Evolutionary conservation across 345 rosid species (phyloP).

Genomic region (Melastoma malabathricum): DNA sequence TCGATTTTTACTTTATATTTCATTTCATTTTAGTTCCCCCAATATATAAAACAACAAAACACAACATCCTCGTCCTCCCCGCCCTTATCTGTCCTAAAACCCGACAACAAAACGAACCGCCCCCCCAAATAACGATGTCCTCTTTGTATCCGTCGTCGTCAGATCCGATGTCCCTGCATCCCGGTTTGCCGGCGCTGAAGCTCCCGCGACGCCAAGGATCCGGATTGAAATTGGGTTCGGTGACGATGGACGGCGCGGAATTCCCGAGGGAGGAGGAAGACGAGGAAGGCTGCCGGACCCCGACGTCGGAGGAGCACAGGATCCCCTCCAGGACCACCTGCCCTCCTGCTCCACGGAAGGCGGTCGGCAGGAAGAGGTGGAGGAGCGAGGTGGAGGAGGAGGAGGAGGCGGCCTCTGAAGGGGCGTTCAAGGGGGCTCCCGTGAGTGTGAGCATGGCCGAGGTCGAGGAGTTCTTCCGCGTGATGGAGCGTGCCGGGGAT

Average conservation of each 20-base stretch:
- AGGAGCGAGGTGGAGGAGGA: background rate
- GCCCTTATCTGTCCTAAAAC: no score
- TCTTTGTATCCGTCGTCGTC: constrained; percentile 17
- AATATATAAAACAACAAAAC: no score
- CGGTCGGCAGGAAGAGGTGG: constrained; percentile 4
- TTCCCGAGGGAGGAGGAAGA: background rate
- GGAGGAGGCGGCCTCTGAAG: background rate
- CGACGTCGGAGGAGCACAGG: constrained; percentile 6
- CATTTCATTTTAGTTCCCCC: no score
- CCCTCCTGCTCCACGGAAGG: constrained; percentile 8
- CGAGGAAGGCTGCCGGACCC: constrained; percentile 7
- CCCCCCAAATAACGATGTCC: background rate
- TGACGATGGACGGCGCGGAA: background rate
- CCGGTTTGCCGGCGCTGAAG: background rate
- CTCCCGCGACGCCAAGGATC: background rate
- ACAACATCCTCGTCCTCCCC: no score
- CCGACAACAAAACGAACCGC: background rate
- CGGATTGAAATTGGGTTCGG: background rate
- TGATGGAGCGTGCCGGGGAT: background rate
- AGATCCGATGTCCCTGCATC: constrained; percentile 15
- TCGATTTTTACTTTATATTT: no score
- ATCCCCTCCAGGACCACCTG: constrained; percentile 5
- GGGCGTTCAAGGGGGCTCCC: no score
- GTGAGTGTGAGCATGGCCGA: constrained; percentile 2
- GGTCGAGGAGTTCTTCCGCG: constrained; percentile 10